Evolutionary conservation across 1,284 basidiomycete genomes (phyloP), one percentile per base, ranked within the genome.

Genomic region (Limonomyces culmigenus): DNA sequence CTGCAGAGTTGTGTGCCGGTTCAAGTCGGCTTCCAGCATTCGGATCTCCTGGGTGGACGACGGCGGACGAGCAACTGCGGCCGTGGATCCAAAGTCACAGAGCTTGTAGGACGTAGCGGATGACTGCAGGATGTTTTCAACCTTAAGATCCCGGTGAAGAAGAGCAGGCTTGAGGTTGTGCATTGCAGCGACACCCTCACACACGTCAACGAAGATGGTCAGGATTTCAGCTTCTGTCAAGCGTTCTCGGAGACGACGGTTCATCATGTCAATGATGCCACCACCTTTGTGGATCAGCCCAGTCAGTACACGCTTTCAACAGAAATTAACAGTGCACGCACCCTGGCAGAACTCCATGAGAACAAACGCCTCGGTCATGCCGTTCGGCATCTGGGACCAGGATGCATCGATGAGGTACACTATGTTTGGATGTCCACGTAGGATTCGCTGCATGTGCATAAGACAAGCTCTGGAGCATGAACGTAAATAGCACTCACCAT

Each of bases 261-360:
- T 99, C 80, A 99, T 87, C 74, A 98, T 87, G 59, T 98, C 95
- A 56, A 99, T 97, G 47, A 98, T 95, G 29, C 95, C 95, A 18
- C 95, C 95, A 32, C 91, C 86, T 87, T 43, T 1, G 34, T 32
- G 19, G 8, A 40, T 29, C 38, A 14, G 39, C 8, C n/a, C 23
- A 27, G n/a, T n/a, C 19, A 42, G 44, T 10, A 37, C 23, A 20
- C 35, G 19, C 13, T 19, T 5, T 6, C 21, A 37, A 33, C 11
- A 36, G 18, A 16, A 25, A 27, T 31, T 23, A 18, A 51, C 62
- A 39, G 34, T 63, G 71, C 8, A 27, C 56, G 42, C 47, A 70
- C 71, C 71, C 50, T 70, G 64, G 53, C 91, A 96, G 55, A 80
- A 96, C 56, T 99, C 95, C 95, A 99, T 99, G 41, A 99, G 69